Evolutionary conservation across 2,329 filamentous ascomycete genomes (phyloP).

Genomic region (Penicillium frequentans): DNA sequence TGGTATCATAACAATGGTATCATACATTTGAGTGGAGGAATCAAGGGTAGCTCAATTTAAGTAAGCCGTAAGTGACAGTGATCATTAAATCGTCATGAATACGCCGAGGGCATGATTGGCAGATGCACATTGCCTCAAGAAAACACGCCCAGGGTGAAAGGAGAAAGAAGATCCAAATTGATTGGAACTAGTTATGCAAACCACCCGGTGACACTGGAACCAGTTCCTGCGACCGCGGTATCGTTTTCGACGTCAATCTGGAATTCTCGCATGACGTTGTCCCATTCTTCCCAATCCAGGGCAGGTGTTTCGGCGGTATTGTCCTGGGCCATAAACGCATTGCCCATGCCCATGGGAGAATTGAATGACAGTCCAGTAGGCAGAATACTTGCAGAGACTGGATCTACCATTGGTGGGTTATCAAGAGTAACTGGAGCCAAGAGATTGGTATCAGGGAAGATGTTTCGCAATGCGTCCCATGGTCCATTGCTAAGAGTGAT

Average conservation of each 20-base stretch:
- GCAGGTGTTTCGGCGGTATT: conserved; percentile 15
- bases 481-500: conserved; percentile 29
- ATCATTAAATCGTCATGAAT: background rate
- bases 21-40: conserved; percentile 18
- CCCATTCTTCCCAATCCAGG: conserved; percentile 37
- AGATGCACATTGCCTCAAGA: background rate
- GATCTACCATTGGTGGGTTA: conserved; percentile 6
- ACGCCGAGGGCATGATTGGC: background rate
- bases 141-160: background rate
- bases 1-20: conserved; percentile 3
- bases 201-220: conserved; percentile 30
- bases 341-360: conserved; percentile 10
- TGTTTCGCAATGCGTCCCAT: conserved; percentile 21
- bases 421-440: conserved; percentile 19
- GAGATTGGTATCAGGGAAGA: conserved; percentile 32
- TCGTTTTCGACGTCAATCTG: conserved; percentile 36
- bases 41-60: background rate
- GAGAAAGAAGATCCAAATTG: background rate
- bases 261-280: conserved; percentile 41
- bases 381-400: conserved; percentile 3
- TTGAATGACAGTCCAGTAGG: conserved; percentile 13
- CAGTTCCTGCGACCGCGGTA: conserved; percentile 13
- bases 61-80: background rate
- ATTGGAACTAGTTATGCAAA: conserved; percentile 20
- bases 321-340: conserved; percentile 16